Evolutionary conservation across 139 green algal species (phyloP).

Genomic region (Pleodorina starrii): DNA sequence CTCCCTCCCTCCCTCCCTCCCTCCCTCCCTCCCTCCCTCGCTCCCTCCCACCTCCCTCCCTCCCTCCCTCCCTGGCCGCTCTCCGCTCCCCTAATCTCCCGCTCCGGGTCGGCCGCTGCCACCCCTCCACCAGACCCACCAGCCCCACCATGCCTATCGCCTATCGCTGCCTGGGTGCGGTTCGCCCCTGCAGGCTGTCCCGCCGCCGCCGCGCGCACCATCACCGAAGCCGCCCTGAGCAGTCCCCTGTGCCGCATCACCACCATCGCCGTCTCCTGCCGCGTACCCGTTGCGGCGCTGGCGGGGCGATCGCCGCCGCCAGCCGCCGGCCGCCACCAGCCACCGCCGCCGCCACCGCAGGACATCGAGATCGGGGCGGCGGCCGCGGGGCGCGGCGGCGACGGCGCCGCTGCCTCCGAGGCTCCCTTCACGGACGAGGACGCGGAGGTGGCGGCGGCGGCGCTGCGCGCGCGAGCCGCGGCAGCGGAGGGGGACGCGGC

Average conservation of each 20-base stretch:
- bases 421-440: conserved; percentile 33
- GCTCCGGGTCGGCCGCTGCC: too few relatives aligned
- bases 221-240: conserved; percentile 12
- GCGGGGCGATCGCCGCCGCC: background rate
- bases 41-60: too few relatives aligned
- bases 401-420: background rate
- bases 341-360: background rate
- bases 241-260: conserved; percentile 20
- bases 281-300: conserved; percentile 4
- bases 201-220: background rate
- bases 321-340: too few relatives aligned
- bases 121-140: too few relatives aligned
- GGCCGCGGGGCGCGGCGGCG: background rate
- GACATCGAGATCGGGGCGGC: background rate
- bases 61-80: too few relatives aligned
- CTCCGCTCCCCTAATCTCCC: too few relatives aligned
- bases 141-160: too few relatives aligned
- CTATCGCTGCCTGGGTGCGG: too few relatives aligned
- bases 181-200: conserved; percentile 33
- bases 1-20: too few relatives aligned
- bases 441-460: conserved; percentile 42
- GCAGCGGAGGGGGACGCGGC: background rate
- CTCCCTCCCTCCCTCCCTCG: too few relatives aligned
- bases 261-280: conserved; percentile 25
- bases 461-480: conserved; percentile 9